A percentile compares a stretch with the other conserved stretches of the same genome.
phyloP scores from a whole-genome alignment of 1,284 basidiomycete genomes.

The Ceratorhiza oryzae-sativae region DNA sequence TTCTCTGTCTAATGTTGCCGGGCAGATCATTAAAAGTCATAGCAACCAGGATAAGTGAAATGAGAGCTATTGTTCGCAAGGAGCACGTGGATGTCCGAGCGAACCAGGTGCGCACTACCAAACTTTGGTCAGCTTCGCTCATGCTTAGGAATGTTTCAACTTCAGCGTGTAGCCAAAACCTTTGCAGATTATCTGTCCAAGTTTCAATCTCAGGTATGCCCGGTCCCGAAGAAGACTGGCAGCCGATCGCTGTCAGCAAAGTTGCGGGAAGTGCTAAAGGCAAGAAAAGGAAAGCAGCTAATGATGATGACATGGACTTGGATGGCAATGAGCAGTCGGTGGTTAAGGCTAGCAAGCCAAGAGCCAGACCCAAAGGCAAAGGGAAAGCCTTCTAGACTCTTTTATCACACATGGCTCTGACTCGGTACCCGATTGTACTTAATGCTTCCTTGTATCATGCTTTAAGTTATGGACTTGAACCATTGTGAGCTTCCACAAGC shows the following conservation, averaged over 20 bases:
- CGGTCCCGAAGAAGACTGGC: constrained; percentile 33
- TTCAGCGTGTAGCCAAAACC: constrained; percentile 19
- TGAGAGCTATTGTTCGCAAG: constrained; percentile 1
- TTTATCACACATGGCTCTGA: too few relatives aligned
- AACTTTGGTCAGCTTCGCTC: background rate
- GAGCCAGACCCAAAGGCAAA: constrained; percentile 4
- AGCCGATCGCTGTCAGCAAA: background rate
- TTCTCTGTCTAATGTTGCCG: constrained; percentile 6
- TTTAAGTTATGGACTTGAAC: too few relatives aligned
- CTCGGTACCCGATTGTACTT: too few relatives aligned
- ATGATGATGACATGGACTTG: constrained; percentile 18
- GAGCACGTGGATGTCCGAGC: constrained; percentile 23
- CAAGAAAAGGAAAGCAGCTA: constrained; percentile 13
- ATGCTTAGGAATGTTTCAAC: background rate
- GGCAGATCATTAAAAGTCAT: constrained; percentile 2
- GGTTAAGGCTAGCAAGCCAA: background rate
- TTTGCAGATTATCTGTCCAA: constrained; percentile 16
- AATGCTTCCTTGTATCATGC: too few relatives aligned
- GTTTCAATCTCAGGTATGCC: constrained; percentile 9
- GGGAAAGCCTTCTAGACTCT: background rate
- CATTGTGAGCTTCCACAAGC: background rate
- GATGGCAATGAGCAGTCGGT: background rate
- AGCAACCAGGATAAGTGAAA: constrained; percentile 5
- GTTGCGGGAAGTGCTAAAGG: background rate
- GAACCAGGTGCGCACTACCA: background rate